Evolutionary conservation across 2,329 filamentous ascomycete genomes (phyloP).

Genomic region (Scedosporium apiospermum): DNA sequence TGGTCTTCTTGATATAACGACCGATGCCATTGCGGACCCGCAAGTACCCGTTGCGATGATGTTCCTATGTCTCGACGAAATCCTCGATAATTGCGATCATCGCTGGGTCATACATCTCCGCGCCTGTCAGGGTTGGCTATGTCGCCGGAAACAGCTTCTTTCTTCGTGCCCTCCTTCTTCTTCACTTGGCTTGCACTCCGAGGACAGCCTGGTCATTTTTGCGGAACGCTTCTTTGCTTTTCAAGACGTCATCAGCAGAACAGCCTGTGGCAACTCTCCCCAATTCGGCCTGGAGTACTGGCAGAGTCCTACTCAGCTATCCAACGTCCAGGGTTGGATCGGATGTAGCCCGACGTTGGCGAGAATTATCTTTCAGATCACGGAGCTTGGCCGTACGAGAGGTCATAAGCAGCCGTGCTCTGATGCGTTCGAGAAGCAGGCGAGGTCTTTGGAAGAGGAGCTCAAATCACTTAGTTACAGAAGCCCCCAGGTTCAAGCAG

Average conservation of each 20-base stretch:
- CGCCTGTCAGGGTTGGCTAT: slow-evolving; percentile 36
- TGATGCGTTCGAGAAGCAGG: slow-evolving; percentile 22
- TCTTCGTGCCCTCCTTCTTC: neutral
- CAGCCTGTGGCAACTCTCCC: slow-evolving; percentile 35
- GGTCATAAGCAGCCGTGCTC: slow-evolving; percentile 16
- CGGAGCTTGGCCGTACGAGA: slow-evolving; percentile 31
- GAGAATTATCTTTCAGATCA: slow-evolving; percentile 34
- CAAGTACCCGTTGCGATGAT: slow-evolving; percentile 5
- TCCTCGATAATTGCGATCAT: slow-evolving; percentile 7
- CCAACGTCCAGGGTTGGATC: slow-evolving; percentile 32
- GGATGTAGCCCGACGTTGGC: slow-evolving; percentile 37
- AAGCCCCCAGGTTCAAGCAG: neutral
- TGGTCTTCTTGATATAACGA: neutral
- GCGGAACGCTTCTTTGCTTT: slow-evolving; percentile 40
- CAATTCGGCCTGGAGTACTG: slow-evolving; percentile 38
- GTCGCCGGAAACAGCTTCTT: slow-evolving; percentile 20
- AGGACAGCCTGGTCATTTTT: slow-evolving; percentile 18
- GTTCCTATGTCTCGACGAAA: slow-evolving; percentile 6
- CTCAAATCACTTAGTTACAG: neutral
- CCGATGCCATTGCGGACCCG: neutral
- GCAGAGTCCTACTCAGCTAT: slow-evolving; percentile 16
- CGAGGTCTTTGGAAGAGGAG: slow-evolving; percentile 10
- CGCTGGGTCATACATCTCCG: slow-evolving; percentile 36
- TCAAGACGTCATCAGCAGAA: slow-evolving; percentile 40
- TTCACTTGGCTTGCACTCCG: neutral